Evolutionary conservation across 2,329 filamentous ascomycete genomes (phyloP), one percentile per base, ranked within the genome.

Genomic region (Rutstroemia sp.): DNA sequence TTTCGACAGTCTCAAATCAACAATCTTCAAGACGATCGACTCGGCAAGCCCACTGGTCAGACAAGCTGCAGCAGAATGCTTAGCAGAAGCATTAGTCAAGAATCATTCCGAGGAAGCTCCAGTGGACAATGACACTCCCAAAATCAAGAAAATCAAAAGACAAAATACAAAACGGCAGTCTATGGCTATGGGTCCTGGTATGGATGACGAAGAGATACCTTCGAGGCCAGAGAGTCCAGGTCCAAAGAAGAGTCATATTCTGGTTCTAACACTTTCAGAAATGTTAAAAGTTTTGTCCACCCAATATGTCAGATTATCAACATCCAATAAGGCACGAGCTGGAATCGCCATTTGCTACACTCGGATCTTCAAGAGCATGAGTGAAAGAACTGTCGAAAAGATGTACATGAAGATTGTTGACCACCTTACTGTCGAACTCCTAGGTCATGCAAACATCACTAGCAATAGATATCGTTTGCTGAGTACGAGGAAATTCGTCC

Each of bases 391-490:
- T n/a, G 81, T 97, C 5, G 91, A 96, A 71, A 78, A 80, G 46
- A 87, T 90, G 65, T 99, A 96, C 69, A 75, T 86, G 37, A 83
- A 82, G 52, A 91, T 99, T 61, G 82, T 92, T 4, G 85, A 88
- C 61, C 90, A 91, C 68, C 75, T 97, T 34, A 86, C 94, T 7
- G 75, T 83, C 25, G 92, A 97, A 55, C 71, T 99, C 5, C 76
- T 97, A 56, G 88, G 88, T 58, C 84, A 90, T 66, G 76, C 81
- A 3, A 87, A 81, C 54, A 86, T 96, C 59, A 80, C 79, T 52
- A 87, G 90, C 68, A 95, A 96, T 68, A 86, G 92, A 42, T 96
- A 96, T 70, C 87, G 92, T 18, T 80, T 95, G 16, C 78, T 99
- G 16, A 86, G 90, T 58, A 89, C 90, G 2, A 82, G 94, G 55